Base-by-base conservation (phyloP, 257 asterid species). In the Petrea volubilis region DNA sequence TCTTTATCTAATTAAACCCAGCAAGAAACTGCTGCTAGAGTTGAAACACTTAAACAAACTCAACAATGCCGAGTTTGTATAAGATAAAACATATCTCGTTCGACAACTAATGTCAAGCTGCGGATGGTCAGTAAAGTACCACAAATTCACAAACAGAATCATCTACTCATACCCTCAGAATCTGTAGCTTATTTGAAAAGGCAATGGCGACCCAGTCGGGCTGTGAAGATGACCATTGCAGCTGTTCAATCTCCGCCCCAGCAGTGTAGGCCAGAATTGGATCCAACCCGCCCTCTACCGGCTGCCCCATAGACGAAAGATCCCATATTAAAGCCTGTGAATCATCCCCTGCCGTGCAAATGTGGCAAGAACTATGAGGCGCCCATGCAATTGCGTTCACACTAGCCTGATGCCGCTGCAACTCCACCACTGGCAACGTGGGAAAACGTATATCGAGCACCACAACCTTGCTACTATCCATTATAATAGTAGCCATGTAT, bases 151-250 rank as follows among this genome's bases (percentile, higher is more conserved):
- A 60, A 78, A 66, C 71, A 77, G 64, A 67, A 71, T 56, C 78
- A 68, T 68, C 85, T 68, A 72, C 73, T 93, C 91, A 93, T 66
- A 91, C 98, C 92, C 97, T 91, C 68, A 94, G 90, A 82, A 94
- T 94, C 86, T 94, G 97, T 74, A 94, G 96, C 91, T 94, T 94
- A 81, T 91, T 89, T 43, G 98, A 74, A 81, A 91, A 94, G 40
- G 98, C 98, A 81, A 94, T 88, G 13, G 97, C 97, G 7, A 91
- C 96, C 98, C 97, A 94, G 72, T 94, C 96, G 56, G 98, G 98
- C 80, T 91, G 97, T 5, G 96, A 91, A 1, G 97, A 89, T 6
- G 96, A 91, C 98, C 98, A 94, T 78, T 94, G 97, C 75, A 94
- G 87, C 91, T 94, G 98, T 85, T 94, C 98, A 60, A 94, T 88